Base-by-base conservation (phyloP, 73 alveolate genomes). In the Paramecium bursaria region DNA sequence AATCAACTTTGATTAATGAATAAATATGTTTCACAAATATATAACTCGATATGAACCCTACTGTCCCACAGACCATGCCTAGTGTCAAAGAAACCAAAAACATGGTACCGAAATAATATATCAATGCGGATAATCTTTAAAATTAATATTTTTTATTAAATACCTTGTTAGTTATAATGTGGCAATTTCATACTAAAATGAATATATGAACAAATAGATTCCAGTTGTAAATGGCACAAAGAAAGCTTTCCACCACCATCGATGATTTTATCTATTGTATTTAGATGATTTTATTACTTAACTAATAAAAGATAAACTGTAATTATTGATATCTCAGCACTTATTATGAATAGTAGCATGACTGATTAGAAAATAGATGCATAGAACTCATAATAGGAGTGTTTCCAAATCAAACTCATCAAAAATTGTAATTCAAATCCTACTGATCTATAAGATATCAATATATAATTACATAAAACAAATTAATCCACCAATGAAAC, bases 201-300 rank as follows among this genome's bases (percentile, higher is more conserved):
- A 74, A 75, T 85, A 75, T 2, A 75, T 47, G 27, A 85, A 85
- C 10, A 85, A 50, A 51, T 85, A 85, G 14, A 85, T 39, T 15
- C 91, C 91, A 46, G 91, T 44, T 31, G 90, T 21, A 44, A 86
- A 86, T n/a, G 91, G 82, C 2, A 85, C 88, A 39, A 44, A 74
- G 14, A 75, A 74, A 17, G 90, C 46, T 25, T 39, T 47, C 91
- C 91, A 85, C 90, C 90, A 76, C 91, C 91, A 85, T 30, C 88
- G 25, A 47, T 75, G 85, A 49, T 85, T 75, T 48, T 85, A 76
- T 75, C 87, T 51, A 3, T 50, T 17, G 11, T 44, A 50, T 39
- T 39, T 7, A 39, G 5, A 39, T 50, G 11, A 50, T 6, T 17
- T 17, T 6, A 6, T 50, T 50, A 48, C 15, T 74, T 48, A 25